Evolutionary conservation across 495 filamentous ascomycete species (phyloP).

Genomic region (Cryomyces minteri): DNA sequence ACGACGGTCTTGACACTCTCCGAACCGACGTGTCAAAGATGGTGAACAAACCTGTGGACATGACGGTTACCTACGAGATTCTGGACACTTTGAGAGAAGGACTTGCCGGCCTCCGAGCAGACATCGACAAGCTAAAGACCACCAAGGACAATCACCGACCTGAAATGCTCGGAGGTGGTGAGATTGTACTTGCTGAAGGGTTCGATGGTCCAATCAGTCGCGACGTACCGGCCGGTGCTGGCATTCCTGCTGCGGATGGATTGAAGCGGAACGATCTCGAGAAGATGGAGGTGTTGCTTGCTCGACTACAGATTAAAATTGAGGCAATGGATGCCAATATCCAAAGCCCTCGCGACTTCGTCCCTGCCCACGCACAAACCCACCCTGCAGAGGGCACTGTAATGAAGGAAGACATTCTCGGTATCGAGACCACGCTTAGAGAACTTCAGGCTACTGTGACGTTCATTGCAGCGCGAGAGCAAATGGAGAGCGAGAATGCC

Average conservation of each 20-base stretch:
- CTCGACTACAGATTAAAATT: conserved; percentile 65
- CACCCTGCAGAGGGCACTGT: conserved; percentile 2
- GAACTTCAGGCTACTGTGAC: conserved; percentile 39
- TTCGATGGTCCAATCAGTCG: conserved; percentile 25
- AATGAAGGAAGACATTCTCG: conserved; percentile 33
- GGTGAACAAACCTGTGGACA: conserved; percentile 55
- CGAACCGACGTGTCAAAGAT: conserved; percentile 59
- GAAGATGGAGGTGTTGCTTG: conserved; percentile 63
- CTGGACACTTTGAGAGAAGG: conserved; percentile 71
- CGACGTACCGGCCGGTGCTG: conserved; percentile 32
- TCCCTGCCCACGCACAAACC: neutral
- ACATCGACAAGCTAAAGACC: conserved; percentile 58
- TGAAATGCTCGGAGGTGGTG: conserved; percentile 9
- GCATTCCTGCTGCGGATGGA: conserved; percentile 24
- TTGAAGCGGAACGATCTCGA: conserved; percentile 56
- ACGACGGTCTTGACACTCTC: conserved; percentile 62
- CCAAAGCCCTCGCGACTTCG: conserved; percentile 22
- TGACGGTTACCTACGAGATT: conserved; percentile 69
- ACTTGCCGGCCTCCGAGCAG: conserved; percentile 47
- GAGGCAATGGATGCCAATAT: conserved; percentile 51
- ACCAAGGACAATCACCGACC: conserved; percentile 1
- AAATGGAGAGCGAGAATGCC: conserved; percentile 23
- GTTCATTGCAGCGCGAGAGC: conserved; percentile 25
- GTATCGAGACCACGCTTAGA: conserved; percentile 36
- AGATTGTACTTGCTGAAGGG: conserved; percentile 22